Evolutionary conservation across 345 rosid species (phyloP), one percentile per base, ranked within the genome.

Genomic region (Gossypium rotundifolium): DNA sequence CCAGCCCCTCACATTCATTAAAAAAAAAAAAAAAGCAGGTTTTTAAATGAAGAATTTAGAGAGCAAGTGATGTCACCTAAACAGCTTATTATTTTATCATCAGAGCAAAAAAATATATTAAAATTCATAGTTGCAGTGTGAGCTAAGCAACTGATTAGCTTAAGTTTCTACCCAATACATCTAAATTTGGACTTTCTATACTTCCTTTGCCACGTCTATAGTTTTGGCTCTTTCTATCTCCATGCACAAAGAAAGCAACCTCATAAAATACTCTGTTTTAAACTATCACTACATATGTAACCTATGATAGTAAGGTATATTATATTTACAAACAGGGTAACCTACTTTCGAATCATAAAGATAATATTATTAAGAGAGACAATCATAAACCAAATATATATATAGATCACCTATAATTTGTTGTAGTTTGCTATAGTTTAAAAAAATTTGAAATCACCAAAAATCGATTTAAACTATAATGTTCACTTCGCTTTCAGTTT

Each of bases 161-260:
- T 92, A 84, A 85, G 88, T 87, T 88, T 89, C 91, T 83, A 89
- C 87, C 97, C 89, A 82, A 91, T 80, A 78, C 89, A 84, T 88
- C 84, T 82, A 89, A 85, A 82, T 88, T 85, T 82, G 74, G 86
- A 89, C 89, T 89, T 89, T 79, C 82, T 72, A 59, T 74, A 71
- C 77, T 75, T 80, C 81, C 81, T 76, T 65, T 83, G 87, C 83
- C 86, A 85, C 87, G 84, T 79, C 60, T 76, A 48, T 33, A 13
- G 20, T 52, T 61, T 44, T 42, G 2, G 42, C 68, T 65, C 76
- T 58, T 33, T 65, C 73, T 73, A 77, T 80, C 74, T 78, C 80
- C 77, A 83, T 83, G 83, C 85, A 79, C 22, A 73, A 67, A 22
- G 22, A 16, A 61, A 58, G 67, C 22, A 27, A 18, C 40, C 61